Evolutionary conservation across 495 filamentous ascomycete genomes (phyloP).

Genomic region (Talaromyces proteolyticus): DNA sequence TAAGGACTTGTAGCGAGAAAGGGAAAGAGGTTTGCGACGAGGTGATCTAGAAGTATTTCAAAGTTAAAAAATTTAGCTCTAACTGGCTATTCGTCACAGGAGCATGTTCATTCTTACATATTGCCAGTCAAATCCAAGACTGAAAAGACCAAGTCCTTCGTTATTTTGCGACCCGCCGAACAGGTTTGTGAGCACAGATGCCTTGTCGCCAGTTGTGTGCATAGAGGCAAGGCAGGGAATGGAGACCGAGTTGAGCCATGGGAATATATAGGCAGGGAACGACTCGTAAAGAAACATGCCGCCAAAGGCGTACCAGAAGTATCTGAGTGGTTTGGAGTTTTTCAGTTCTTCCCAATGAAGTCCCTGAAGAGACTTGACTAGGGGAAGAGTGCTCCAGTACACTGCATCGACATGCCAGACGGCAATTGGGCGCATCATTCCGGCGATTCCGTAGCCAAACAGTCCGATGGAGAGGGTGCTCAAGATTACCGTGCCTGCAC

Average conservation of each 20-base stretch:
- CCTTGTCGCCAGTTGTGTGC: slow-evolving; percentile 21
- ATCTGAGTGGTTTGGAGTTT: slow-evolving; percentile 22
- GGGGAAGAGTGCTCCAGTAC: slow-evolving; percentile 29
- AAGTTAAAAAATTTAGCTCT: too few species aligned
- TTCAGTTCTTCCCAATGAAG: slow-evolving; percentile 26
- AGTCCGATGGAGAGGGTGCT: slow-evolving; percentile 29
- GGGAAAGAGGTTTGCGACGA: slow-evolving; percentile 28
- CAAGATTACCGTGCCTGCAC: slow-evolving; percentile 18
- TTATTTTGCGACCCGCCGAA: slow-evolving; percentile 53
- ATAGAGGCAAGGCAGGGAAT: slow-evolving; percentile 47
- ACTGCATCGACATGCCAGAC: slow-evolving; percentile 49
- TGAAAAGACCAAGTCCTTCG: slow-evolving; percentile 42
- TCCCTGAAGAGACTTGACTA: slow-evolving; percentile 20
- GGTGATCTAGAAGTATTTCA: slow-evolving; percentile 15
- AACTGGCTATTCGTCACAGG: too few species aligned
- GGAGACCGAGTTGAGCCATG: slow-evolving; percentile 46
- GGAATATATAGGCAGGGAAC: slow-evolving; percentile 51
- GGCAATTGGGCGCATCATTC: slow-evolving; percentile 43
- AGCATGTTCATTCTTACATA: slow-evolving; percentile 29
- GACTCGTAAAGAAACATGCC: slow-evolving; percentile 41
- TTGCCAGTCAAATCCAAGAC: slow-evolving; percentile 50
- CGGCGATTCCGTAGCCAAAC: slow-evolving; percentile 49
- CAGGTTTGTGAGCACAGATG: slow-evolving; percentile 27
- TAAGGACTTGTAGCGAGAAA: slow-evolving; percentile 17
- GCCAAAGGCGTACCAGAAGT: slow-evolving; percentile 25